phyloP scores from a whole-genome alignment of 164 flowering plant species.

The Akebia trifoliata region DNA sequence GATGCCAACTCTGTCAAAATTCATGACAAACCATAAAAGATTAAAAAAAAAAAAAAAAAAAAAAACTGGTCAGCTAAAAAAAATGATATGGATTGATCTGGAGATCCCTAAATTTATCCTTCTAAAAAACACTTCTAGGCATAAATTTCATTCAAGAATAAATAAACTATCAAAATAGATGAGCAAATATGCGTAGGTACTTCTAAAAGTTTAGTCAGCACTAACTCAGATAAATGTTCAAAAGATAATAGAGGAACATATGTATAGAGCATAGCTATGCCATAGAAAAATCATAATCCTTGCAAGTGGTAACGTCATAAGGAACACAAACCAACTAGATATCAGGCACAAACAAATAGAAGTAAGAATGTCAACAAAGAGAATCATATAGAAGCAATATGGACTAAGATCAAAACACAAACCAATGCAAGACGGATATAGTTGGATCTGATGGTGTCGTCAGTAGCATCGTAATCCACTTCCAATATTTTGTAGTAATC shows the following conservation, averaged over 20 bases:
- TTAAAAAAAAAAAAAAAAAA: no score
- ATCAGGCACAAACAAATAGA: background rate
- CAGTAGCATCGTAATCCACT: conserved; percentile 78
- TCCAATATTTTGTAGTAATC: conserved; percentile 77
- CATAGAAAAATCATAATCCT: background rate
- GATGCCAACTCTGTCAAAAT: conserved; percentile 98
- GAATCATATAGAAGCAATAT: conserved; percentile 1
- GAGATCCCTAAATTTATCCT: background rate
- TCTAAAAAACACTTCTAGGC: background rate
- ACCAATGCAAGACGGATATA: conserved; percentile 92
- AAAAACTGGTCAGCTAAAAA: conserved; percentile 1
- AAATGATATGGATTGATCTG: background rate
- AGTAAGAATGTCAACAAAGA: background rate
- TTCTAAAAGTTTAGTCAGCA: background rate
- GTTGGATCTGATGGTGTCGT: conserved; percentile 81
- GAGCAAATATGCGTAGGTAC: background rate
- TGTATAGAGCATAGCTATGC: background rate
- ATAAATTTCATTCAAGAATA: background rate
- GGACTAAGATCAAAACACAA: conserved; percentile 14
- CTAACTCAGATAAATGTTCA: background rate
- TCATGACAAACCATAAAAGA: no score
- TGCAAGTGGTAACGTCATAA: no score
- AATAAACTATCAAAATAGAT: background rate
- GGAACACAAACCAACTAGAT: no score
- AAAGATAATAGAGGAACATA: background rate